Base-by-base conservation (phyloP, 2,329 filamentous ascomycete species). In the Penicillium sp. region DNA sequence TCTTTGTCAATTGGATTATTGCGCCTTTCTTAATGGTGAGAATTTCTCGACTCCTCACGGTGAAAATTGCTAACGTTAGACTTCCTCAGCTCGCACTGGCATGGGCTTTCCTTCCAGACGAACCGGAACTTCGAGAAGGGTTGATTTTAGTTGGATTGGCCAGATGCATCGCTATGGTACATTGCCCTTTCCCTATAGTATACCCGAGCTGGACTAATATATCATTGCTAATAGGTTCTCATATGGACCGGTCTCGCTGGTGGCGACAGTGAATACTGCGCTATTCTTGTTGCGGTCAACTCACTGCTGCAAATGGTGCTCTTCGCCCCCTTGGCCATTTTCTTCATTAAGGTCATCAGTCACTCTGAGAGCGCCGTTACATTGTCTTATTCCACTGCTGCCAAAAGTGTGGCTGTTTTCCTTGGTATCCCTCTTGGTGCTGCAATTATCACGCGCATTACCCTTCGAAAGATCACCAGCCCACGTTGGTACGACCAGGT, bases 111-210 rank as follows among this genome's bases (percentile, higher is more conserved):
- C 65, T 81, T 2, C 78, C 78, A 0, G 78, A 81, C 57, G 70
- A 79, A 49, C 70, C 70, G 34, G 79, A 73, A 2, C 68, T 82
- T 2, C 69, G 79, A 45, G 80, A 84, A 36, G 90, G 89, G 0
- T 75, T 94, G 2, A 89, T 94, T 34, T 82, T 95, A 5, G 90
- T 95, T 0, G 90, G 91, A 0, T 76, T 96, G 1, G 91, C 88
- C 5, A 78, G 91, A 47, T 96, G 91, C 62, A 95, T 95, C 56
- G 90, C 90, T 29, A 95, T 95, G 90, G 89, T 87, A 68, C 53
- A 72, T 60, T 16, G 31, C 16, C 13, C 18, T 26, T 6, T 16
- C 38, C 5, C 15, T 34, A 34, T 6, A 49, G 6, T 45, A 36
- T 45, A 33, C 0, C 62, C 53, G 59, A 52, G 9, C 7, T 29